Evolutionary conservation across 257 asterid genomes (phyloP).

Genomic region (Przewalskia tangutica): DNA sequence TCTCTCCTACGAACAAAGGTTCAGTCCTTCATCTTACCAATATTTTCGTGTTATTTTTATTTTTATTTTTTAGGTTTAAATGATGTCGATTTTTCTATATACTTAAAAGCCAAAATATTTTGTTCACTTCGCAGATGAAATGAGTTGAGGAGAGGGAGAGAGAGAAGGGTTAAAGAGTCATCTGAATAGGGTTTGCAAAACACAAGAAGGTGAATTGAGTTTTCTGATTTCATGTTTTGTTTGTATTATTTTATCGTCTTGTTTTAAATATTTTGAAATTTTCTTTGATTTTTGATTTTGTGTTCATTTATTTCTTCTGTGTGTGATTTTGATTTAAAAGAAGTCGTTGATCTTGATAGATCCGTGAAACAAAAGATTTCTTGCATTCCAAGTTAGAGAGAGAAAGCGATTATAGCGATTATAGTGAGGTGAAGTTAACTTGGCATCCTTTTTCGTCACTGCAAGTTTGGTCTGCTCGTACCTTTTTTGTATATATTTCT

Average conservation of each 20-base stretch:
- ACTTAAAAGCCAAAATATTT: background rate
- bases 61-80: background rate
- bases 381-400: slow-evolving; percentile 28
- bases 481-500: background rate
- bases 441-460: background rate
- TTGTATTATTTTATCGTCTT: background rate
- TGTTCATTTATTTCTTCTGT: background rate
- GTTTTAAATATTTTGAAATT: slow-evolving; percentile 1
- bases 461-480: background rate
- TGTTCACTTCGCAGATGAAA: slow-evolving; percentile 11
- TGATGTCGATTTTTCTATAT: background rate
- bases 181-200: background rate
- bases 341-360: slow-evolving; percentile 22
- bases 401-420: background rate
- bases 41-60: background rate
- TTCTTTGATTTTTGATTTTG: slow-evolving; percentile 22
- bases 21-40: background rate
- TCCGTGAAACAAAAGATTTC: slow-evolving; percentile 13
- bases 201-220: slow-evolving; percentile 20
- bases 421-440: background rate
- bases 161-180: slow-evolving; percentile 9
- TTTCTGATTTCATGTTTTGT: background rate
- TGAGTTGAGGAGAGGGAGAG: slow-evolving; percentile 9
- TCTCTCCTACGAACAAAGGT: slow-evolving; percentile 47
- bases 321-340: background rate